Conservation (phyloP, 139 green algal genomes). For the Picochlorum sp. region DNA sequence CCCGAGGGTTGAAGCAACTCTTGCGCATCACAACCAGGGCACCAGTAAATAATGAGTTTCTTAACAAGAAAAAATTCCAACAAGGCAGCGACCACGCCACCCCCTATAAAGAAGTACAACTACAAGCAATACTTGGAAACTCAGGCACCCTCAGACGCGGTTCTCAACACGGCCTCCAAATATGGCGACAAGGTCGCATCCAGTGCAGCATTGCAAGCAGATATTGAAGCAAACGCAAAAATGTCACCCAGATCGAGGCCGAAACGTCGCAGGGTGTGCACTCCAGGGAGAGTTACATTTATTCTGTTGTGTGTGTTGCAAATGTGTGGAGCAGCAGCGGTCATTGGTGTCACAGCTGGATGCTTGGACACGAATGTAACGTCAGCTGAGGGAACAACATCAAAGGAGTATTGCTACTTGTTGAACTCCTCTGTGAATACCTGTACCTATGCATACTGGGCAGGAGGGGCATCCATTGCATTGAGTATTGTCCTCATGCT, state of each 20-base stretch:
- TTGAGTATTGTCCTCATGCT: background rate
- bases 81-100: background rate
- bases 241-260: background rate
- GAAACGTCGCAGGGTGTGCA: background rate
- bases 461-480: background rate
- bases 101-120: background rate
- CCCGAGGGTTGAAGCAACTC: too few species aligned
- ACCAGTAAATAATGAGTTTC: background rate
- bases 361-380: background rate
- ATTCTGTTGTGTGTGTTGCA: background rate
- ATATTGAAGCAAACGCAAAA: background rate
- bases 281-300: background rate
- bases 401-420: background rate
- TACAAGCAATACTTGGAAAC: conserved; percentile 5
- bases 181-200: background rate
- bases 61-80: background rate
- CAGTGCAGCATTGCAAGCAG: background rate
- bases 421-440: background rate
- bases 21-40: too few species aligned
- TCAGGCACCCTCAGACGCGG: background rate
- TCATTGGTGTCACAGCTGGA: conserved; percentile 2
- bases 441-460: conserved; percentile 7
- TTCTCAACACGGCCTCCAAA: background rate
- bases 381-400: background rate
- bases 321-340: background rate